Percentiles rank a stretch among this genome's conserved stretches.
phyloP scores from a whole-genome alignment of 768 basidiomycete genomes.

The Mycena capillaripes region DNA sequence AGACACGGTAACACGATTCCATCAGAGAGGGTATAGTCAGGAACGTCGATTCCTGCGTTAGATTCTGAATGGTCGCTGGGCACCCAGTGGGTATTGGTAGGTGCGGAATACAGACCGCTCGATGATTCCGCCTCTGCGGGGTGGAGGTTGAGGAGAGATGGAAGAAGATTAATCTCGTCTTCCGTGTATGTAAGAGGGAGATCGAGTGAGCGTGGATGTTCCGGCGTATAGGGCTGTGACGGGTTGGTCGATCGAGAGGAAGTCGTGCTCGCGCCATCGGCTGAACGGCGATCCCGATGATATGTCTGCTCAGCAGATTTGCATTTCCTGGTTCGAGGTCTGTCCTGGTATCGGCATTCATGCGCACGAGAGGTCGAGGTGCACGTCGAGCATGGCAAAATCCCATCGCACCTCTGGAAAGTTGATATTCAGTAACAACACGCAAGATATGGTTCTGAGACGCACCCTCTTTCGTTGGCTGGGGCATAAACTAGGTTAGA shows the following conservation, averaged over 20 bases:
- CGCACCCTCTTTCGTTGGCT: slow-evolving; percentile 33
- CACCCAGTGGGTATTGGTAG: background rate
- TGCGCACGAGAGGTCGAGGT: background rate
- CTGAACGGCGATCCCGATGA: background rate
- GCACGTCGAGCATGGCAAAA: slow-evolving; percentile 25
- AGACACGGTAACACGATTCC: background rate
- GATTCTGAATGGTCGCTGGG: background rate
- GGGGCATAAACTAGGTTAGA: background rate
- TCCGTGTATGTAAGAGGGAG: background rate
- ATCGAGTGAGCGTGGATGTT: background rate
- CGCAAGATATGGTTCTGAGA: background rate
- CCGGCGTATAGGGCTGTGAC: background rate
- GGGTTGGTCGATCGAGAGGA: background rate
- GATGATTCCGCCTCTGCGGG: background rate
- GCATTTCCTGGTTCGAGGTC: background rate
- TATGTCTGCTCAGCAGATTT: background rate
- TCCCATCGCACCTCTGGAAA: slow-evolving; percentile 30
- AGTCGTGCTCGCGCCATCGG: slow-evolving; percentile 9
- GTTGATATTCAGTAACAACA: background rate
- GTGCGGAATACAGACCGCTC: background rate
- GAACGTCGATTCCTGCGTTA: too few relatives aligned
- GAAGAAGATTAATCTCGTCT: background rate
- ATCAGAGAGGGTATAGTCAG: too few relatives aligned
- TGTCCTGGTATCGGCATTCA: slow-evolving; percentile 23
- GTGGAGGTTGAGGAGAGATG: background rate